Evolutionary conservation across 2,329 filamentous ascomycete genomes (phyloP).

Genomic region (Colletotrichum magnum): DNA sequence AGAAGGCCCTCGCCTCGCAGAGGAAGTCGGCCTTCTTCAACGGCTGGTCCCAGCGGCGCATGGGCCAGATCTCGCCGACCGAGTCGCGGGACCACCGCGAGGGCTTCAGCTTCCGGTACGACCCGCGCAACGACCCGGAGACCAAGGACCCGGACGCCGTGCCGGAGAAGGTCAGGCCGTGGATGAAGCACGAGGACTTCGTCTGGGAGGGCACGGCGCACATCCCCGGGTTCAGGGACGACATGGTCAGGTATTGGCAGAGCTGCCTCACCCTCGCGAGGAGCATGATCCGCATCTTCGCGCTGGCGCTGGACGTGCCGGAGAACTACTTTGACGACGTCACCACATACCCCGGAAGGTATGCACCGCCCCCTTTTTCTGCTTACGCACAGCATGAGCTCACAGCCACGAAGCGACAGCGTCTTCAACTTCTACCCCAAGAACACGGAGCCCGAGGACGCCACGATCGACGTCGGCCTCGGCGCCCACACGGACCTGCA

Average conservation of each 20-base stretch:
- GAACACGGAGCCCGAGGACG: constrained; percentile 49
- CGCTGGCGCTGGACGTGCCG: constrained; percentile 43
- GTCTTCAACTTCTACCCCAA: constrained; percentile 62
- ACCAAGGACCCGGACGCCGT: constrained; percentile 46
- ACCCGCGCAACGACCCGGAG: constrained; percentile 58
- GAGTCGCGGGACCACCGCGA: constrained; percentile 50
- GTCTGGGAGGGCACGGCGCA: constrained; percentile 42
- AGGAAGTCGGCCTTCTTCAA: constrained; percentile 52
- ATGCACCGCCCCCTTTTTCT: neutral
- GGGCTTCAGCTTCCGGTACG: constrained; percentile 53
- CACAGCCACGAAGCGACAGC: constrained; percentile 32
- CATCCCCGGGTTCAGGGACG: constrained; percentile 38
- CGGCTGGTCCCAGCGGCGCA: constrained; percentile 50
- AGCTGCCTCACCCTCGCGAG: constrained; percentile 44
- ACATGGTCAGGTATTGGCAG: constrained; percentile 41
- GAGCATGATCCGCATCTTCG: constrained; percentile 44
- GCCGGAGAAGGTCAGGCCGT: constrained; percentile 37
- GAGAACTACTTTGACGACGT: constrained; percentile 43
- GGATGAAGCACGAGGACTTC: constrained; percentile 42
- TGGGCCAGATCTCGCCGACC: constrained; percentile 46
- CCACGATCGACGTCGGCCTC: constrained; percentile 54
- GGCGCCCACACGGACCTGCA: constrained; percentile 64
- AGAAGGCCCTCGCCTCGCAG: constrained; percentile 45
- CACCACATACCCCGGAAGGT: constrained; percentile 41
- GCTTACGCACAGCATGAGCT: neutral